A percentile compares a stretch with the other conserved stretches of the same genome.
Conservation (phyloP, 805 yeast species). For the Cyberlindnera misumaiensis region DNA sequence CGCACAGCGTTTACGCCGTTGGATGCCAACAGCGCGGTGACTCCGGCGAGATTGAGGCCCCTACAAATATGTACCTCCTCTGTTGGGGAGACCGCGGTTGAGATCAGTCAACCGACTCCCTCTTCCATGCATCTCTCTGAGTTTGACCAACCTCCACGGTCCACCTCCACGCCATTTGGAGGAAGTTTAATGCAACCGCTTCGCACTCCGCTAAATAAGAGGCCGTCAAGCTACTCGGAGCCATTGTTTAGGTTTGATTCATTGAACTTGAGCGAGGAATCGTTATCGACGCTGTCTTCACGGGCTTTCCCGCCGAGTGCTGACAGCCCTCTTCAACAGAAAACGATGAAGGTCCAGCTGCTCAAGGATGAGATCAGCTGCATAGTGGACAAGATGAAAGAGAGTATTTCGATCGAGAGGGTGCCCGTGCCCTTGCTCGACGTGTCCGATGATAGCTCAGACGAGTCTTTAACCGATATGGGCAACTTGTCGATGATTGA, state of each 20-base stretch:
- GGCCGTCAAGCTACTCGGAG: constrained; percentile 14
- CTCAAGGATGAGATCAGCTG: constrained; percentile 17
- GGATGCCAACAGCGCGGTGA: not conserved
- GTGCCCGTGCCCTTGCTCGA: too few relatives aligned
- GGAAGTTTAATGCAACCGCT: constrained; percentile 2
- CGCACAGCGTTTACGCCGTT: not conserved
- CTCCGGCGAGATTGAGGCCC: too few relatives aligned
- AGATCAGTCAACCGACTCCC: not conserved
- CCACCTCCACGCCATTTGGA: constrained; percentile 21
- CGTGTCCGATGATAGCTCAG: not conserved
- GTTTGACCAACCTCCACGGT: constrained; percentile 22
- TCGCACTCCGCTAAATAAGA: constrained; percentile 2
- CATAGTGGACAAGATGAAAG: constrained; percentile 9
- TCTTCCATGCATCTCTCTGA: constrained; percentile 23
- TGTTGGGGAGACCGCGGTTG: constrained; percentile 1
- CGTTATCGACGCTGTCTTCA: too few relatives aligned
- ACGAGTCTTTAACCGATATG: constrained; percentile 4
- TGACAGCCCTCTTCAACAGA: constrained; percentile 7
- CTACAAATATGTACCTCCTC: not conserved
- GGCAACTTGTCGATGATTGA: constrained; percentile 5
- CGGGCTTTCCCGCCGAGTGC: not conserved
- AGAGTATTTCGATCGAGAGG: constrained; percentile 1
- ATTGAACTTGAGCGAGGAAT: too few relatives aligned
- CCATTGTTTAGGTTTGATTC: constrained; percentile 17
- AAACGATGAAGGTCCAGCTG: not conserved